A percentile compares a stretch with the other conserved stretches of the same genome.
These are phyloP conservation scores for Eimeria maxima DNA, from an alignment of 169 alveolate genomes.

Conservation along the genomic window DNA sequence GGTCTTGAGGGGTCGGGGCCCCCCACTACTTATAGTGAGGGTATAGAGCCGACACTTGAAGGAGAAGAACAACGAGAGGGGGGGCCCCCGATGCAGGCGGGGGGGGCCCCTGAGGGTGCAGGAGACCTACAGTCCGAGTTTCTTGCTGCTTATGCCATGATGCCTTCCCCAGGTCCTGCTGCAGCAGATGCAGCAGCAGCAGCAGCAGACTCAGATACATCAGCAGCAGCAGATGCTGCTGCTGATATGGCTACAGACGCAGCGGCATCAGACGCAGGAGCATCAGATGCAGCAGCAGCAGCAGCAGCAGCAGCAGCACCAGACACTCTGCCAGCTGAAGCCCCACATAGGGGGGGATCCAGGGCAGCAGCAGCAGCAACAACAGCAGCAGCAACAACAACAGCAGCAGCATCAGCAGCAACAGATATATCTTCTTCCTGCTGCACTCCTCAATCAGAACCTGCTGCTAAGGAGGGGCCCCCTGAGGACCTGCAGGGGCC, in stretches of 20 bases:
- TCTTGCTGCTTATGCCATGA: slow-evolving; percentile 21
- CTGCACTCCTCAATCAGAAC: not conserved
- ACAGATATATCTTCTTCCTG: not conserved
- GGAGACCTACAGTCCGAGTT: slow-evolving; percentile 28
- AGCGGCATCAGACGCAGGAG: not conserved
- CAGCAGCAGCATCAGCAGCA: slow-evolving; percentile 26
- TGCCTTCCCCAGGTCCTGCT: not conserved
- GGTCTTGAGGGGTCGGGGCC: not conserved
- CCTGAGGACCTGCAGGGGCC: not conserved
- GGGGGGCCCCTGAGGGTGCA: slow-evolving; percentile 2
- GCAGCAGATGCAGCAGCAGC: slow-evolving; percentile 56
- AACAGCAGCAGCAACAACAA: slow-evolving; percentile 1
- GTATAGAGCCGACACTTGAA: not conserved
- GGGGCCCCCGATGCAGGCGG: not conserved
- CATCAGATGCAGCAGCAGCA: not conserved
- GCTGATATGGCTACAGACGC: not conserved
- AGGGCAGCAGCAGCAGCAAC: not conserved
- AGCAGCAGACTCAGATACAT: too few relatives aligned
- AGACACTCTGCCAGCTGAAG: too few relatives aligned
- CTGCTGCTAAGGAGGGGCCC: slow-evolving; percentile 10
- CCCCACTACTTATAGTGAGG: not conserved
- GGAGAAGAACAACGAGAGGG: not conserved
- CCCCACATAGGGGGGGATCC: not conserved
- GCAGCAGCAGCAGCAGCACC: too few relatives aligned
- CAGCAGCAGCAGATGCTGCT: slow-evolving; percentile 13